A percentile compares a stretch with the other conserved stretches of the same genome.
Evolutionary conservation across 805 yeast genomes (phyloP).

Genomic region (Wickerhamomyces canadensis): DNA sequence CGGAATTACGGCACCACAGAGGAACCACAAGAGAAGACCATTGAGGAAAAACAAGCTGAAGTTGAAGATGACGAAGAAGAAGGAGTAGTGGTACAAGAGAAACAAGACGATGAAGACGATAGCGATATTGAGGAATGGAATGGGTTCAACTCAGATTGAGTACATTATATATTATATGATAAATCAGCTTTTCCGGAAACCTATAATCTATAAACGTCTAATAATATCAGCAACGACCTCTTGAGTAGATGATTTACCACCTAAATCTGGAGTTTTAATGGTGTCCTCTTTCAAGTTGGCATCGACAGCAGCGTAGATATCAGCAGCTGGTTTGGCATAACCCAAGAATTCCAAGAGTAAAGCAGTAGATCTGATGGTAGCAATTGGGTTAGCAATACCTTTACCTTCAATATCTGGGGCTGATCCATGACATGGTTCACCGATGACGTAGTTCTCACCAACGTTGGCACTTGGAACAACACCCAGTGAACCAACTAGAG

Average conservation of each 20-base stretch:
- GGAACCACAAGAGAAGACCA: neutral
- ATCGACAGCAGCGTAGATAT: slow-evolving; percentile 91
- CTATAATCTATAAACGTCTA: slow-evolving; percentile 18
- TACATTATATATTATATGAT: neutral
- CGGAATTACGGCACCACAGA: slow-evolving; percentile 24
- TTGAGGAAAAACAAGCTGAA: neutral
- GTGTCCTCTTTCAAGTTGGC: slow-evolving; percentile 78
- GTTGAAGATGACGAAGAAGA: slow-evolving; percentile 3
- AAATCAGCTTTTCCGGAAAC: neutral
- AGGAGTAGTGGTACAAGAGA: neutral
- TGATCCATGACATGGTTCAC: slow-evolving; percentile 99
- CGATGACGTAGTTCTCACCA: slow-evolving; percentile 92
- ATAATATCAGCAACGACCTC: slow-evolving; percentile 84
- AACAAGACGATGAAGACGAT: slow-evolving; percentile 6
- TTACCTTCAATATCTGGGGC: slow-evolving; percentile 98
- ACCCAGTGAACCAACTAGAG: slow-evolving; percentile 94
- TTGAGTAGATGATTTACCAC: slow-evolving; percentile 83
- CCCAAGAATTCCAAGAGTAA: slow-evolving; percentile 97
- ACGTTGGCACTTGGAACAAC: slow-evolving; percentile 98
- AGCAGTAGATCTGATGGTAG: slow-evolving; percentile 97
- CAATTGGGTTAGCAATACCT: slow-evolving; percentile 93
- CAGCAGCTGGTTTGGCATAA: slow-evolving; percentile 80
- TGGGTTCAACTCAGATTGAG: slow-evolving; percentile 25
- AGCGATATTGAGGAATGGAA: slow-evolving; percentile 30
- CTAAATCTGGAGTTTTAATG: slow-evolving; percentile 86